Evolutionary conservation across 2,329 filamentous ascomycete genomes (phyloP).

Genomic region (Helminthosporium solani): DNA sequence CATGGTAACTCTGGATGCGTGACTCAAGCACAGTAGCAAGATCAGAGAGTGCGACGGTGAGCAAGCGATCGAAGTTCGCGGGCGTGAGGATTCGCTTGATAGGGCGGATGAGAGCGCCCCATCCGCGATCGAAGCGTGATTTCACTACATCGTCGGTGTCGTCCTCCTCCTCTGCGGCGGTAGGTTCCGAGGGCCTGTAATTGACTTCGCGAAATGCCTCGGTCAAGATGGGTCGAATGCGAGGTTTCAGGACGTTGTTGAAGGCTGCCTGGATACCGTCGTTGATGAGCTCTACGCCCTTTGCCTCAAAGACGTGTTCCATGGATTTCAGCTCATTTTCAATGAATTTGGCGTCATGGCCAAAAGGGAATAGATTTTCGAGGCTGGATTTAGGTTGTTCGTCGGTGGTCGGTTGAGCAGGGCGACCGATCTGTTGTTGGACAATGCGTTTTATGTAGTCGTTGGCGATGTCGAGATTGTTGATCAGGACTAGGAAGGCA

Average conservation of each 20-base stretch:
- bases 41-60: conserved; percentile 71
- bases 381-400: conserved; percentile 44
- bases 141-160: conserved; percentile 66
- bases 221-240: conserved; percentile 77
- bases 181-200: conserved; percentile 66
- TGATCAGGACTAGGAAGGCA: conserved; percentile 87
- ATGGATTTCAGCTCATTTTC: conserved; percentile 67
- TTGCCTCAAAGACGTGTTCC: conserved; percentile 70
- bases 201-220: conserved; percentile 92
- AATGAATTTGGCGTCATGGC: conserved; percentile 71
- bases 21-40: conserved; percentile 82
- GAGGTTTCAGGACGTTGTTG: conserved; percentile 80
- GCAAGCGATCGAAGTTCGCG: conserved; percentile 71
- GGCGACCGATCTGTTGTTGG: conserved; percentile 58
- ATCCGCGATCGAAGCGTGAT: conserved; percentile 77
- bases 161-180: conserved; percentile 47
- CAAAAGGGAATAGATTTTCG: conserved; percentile 73
- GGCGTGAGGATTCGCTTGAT: conserved; percentile 81
- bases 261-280: conserved; percentile 87
- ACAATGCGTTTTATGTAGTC: conserved; percentile 91
- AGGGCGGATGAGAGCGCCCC: conserved; percentile 82
- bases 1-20: conserved; percentile 76
- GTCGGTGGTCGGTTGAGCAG: conserved; percentile 37
- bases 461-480: conserved; percentile 89
- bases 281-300: conserved; percentile 76